Base-by-base conservation (phyloP, 768 basidiomycete genomes). In the Tricholoma matsutake region DNA sequence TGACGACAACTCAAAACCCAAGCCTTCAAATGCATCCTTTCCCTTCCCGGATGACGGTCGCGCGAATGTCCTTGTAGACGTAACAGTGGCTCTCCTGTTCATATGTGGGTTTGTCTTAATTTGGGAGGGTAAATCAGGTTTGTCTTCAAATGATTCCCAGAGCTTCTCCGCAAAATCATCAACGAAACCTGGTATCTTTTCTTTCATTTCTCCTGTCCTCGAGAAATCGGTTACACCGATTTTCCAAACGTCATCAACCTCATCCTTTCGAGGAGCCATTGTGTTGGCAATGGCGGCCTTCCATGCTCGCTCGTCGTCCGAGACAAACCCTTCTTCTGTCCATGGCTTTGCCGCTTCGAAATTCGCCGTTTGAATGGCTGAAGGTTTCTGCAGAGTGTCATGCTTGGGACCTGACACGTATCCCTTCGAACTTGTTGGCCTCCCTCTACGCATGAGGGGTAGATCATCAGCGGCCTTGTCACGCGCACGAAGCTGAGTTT, bases 381-480 rank as follows among this genome's bases (percentile, higher is more conserved):
- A 65, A 63, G 22, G 73, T 32, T 77, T 76, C 56, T 76, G 71
- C 29, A 3, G 76, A 75, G 70, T 75, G 4, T 76, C 41, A 4
- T 68, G 71, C 8, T 79, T 69, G 7, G 79, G 76, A 32, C 71
- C 62, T 6, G 73, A 65, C 22, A 20, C 60, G 20, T 58, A 34
- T 54, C 76, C 75, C 61, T 73, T 72, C 35, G 75, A 69, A 54
- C 63, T 62, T 29, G 73, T 70, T 2, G 89, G 88, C 22, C 89
- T 80, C 16, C 89, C 91, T 34, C 89, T 78, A 39, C 89, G 83
- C 86, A 90, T 86, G 0, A 91, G 89, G 32, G 87, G 86, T 59
- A 92, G 88, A 11, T 89, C 89, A 65, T 91, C 91, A 18, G 91
- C 77, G 4, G 90, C 89, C 67, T 86, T 89, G 60, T 92, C 89